These are phyloP conservation scores for Psilocybe cyanescens DNA, from an alignment of 768 basidiomycete species.

Conservation along the genomic window DNA sequence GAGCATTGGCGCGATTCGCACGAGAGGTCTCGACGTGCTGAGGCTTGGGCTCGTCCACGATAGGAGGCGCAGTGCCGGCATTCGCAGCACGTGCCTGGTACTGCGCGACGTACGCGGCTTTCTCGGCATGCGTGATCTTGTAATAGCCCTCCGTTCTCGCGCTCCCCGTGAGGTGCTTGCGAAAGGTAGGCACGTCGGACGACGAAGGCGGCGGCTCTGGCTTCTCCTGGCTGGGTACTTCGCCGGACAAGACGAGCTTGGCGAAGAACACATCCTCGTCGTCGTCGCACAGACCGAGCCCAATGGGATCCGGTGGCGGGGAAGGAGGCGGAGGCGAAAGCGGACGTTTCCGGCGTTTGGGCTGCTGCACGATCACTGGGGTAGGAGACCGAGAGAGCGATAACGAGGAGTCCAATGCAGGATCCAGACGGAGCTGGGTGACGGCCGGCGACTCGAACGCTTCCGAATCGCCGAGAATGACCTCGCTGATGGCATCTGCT, in stretches of 20 bases:
- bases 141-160: conserved; percentile 95
- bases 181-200: conserved; percentile 55
- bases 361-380: conserved; percentile 32
- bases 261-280: conserved; percentile 90
- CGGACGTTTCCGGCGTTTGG: conserved; percentile 33
- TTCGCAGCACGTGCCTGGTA: conserved; percentile 69
- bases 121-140: conserved; percentile 91
- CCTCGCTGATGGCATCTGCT: conserved; percentile 48
- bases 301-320: conserved; percentile 57
- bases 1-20: conserved; percentile 90
- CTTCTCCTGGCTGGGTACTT: conserved; percentile 26
- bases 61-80: conserved; percentile 35
- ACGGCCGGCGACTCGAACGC: conserved; percentile 55
- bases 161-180: conserved; percentile 82
- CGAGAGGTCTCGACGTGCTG: conserved; percentile 76
- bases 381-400: conserved; percentile 58
- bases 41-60: conserved; percentile 49
- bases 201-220: conserved; percentile 24
- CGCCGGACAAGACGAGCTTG: conserved; percentile 58
- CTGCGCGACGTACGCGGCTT: conserved; percentile 90
- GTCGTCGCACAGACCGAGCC: conserved; percentile 70
- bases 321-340: conserved; percentile 46
- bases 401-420: conserved; percentile 45
- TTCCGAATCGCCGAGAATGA: conserved; percentile 53
- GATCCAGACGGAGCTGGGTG: conserved; percentile 50